Conservation (phyloP, 805 yeast genomes). For the Candida pseudoglaebosa region DNA sequence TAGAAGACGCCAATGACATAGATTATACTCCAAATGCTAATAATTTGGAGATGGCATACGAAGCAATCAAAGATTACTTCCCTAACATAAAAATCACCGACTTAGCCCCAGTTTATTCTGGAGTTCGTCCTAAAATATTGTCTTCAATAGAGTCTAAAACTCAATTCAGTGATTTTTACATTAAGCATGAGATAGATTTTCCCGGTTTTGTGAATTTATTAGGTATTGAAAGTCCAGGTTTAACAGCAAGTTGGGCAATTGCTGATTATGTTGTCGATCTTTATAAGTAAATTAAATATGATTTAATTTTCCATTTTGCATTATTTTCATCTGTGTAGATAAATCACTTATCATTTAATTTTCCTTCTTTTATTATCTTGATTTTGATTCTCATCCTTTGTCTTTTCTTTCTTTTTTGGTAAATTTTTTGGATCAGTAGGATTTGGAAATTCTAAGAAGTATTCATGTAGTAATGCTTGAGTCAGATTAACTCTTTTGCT, state of each 20-base stretch:
- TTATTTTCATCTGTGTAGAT: neutral
- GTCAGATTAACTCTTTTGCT: constrained; percentile 62
- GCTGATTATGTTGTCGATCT: constrained; percentile 59
- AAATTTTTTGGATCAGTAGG: constrained; percentile 66
- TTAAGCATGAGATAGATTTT: constrained; percentile 63
- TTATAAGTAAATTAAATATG: constrained; percentile 16
- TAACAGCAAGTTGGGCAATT: constrained; percentile 79
- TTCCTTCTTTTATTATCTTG: constrained; percentile 18
- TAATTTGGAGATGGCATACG: constrained; percentile 52
- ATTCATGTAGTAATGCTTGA: constrained; percentile 60
- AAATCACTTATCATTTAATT: constrained; percentile 9
- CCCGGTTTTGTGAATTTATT: constrained; percentile 77
- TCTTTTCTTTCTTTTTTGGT: constrained; percentile 45
- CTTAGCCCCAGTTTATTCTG: constrained; percentile 67
- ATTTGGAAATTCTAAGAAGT: constrained; percentile 68
- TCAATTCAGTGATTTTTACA: constrained; percentile 67
- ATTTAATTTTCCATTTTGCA: neutral
- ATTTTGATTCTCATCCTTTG: constrained; percentile 13
- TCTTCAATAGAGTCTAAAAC: constrained; percentile 37
- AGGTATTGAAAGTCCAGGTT: constrained; percentile 89
- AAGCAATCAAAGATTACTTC: constrained; percentile 58
- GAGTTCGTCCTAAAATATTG: constrained; percentile 76
- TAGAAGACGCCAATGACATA: constrained; percentile 23
- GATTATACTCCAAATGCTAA: constrained; percentile 47
- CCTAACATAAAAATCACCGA: constrained; percentile 53